Evolutionary conservation across 2,329 filamentous ascomycete species (phyloP), one percentile per base, ranked within the genome.

Genomic region (Seiridium unicorne): DNA sequence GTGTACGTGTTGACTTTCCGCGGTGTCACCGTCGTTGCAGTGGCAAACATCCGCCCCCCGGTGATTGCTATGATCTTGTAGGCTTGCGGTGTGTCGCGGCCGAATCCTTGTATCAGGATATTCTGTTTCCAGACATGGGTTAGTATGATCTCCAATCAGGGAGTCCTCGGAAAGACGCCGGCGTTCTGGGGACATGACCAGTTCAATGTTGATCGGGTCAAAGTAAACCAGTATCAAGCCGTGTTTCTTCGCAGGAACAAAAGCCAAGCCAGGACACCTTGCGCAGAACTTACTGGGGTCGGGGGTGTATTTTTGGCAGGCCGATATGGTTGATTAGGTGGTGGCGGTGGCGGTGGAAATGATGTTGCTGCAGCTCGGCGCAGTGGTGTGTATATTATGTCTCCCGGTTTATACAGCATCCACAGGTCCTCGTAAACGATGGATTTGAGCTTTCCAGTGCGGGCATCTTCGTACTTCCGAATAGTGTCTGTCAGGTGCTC

Each of bases 341-440:
- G 38, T 13, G 38, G 38, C 38, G 38, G 13, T 7, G 38, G 40
- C 11, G 6, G 31, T 9, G n/a, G 40, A 62, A 65, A 31, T 62
- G 66, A 51, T 65, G 46, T 31, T 49, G 2, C 13, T 9, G 69
- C 10, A 68, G 62, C 13, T 57, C 61, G 5, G 63, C 62, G 2
- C 1, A 31, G 7, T 49, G 5, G 47, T 3, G 9, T 26, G 10
- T 36, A 51, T 8, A 51, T 51, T 4, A 51, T 36, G 9, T 51
- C 34, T 4, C 59, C 55, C 2, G 55, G 26, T 9, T 67, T 65
- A 55, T 67, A 70, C 5, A 70, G 62, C 66, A 70, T 70, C 69
- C 69, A 70, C 4, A 70, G 47, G 36, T 71, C 62, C 44, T 70
- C 63, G 36, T 66, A 70, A 0, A 64, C 54, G 1, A 68, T 57